Evolutionary conservation across 1,139 yeast genomes (phyloP), one percentile per base, ranked within the genome.

Genomic region (Suhomyces anneliseae): DNA sequence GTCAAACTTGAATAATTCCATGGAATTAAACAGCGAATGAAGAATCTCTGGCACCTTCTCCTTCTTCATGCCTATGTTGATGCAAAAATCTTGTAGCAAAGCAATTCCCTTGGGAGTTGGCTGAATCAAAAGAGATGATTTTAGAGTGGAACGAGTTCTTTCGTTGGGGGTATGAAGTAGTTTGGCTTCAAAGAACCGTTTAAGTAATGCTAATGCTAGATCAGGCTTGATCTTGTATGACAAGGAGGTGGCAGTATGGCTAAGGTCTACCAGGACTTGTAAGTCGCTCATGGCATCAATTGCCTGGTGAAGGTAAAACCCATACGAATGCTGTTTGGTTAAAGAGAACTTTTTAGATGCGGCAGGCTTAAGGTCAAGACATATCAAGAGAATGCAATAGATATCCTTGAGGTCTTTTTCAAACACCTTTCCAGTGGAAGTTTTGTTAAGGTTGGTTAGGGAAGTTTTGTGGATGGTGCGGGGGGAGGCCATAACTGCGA

Each of bases 61-160:
- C 11, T 64, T 62, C 39, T 68, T 70, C 48, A 85, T 64, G 0
- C 93, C 95, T 44, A 78, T 68, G 38, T 71, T 76, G 44, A 70
- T 69, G 52, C 86, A 83, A 60, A 84, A 90, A 10, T 76, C 70
- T 43, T 79, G 81, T 2, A 92, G 65, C 0, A 90, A 62, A 0
- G 90, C 83, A 5, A 90, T 81, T 1, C 98, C 99, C 60, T 93
- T 93, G 0, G 98, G 93, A 0, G 98, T 90, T 6, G 97, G 96
- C 58, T 92, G 98, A 34, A 90, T 61, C 4, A 70, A 47, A 0
- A 72, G 68, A 39, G 67, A 61, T 3, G 59, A 65, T 46, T 76
- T 76, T 2, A 83, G 74, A 40, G 60, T 68, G n/a, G 63, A 55
- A 44, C 83, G 61, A 0, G 95, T 85, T 55, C 95, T 73, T 54